phyloP scores from a whole-genome alignment of 768 basidiomycete species.

The Pleurotus djamor region DNA sequence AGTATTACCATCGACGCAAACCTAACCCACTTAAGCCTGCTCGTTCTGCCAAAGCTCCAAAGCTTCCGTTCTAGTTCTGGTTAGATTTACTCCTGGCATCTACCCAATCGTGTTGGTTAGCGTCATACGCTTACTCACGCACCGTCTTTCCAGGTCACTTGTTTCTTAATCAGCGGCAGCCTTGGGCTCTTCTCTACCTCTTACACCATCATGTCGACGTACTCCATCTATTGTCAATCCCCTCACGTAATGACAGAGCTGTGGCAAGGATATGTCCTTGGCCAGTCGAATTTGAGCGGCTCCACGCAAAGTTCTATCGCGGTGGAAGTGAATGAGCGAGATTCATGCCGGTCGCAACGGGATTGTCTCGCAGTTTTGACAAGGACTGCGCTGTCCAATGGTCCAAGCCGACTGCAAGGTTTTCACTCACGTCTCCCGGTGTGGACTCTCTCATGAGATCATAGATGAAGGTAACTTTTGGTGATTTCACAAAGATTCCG shows the following conservation, averaged over 20 bases:
- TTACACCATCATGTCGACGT: not conserved
- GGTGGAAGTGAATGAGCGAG: not conserved
- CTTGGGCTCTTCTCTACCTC: not conserved
- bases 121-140: not conserved
- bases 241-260: not conserved
- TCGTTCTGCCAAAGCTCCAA: conserved; percentile 44
- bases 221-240: not conserved
- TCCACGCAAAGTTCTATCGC: not conserved
- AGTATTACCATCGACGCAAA: conserved; percentile 49
- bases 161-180: not conserved
- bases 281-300: not conserved
- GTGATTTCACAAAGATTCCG: too few relatives aligned
- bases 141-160: not conserved
- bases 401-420: not conserved
- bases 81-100: not conserved
- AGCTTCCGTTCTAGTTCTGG: conserved; percentile 54
- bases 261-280: too few relatives aligned
- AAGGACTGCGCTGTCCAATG: too few relatives aligned
- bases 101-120: too few relatives aligned
- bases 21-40: conserved; percentile 60
- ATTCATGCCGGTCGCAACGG: not conserved
- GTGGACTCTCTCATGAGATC: too few relatives aligned
- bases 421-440: too few relatives aligned
- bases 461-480: too few relatives aligned
- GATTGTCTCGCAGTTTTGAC: not conserved